Percentiles rank a stretch among this genome's conserved stretches.
phyloP scores from a whole-genome alignment of 176 grass and related monocot species.

The Bonia amplexicaulis region DNA sequence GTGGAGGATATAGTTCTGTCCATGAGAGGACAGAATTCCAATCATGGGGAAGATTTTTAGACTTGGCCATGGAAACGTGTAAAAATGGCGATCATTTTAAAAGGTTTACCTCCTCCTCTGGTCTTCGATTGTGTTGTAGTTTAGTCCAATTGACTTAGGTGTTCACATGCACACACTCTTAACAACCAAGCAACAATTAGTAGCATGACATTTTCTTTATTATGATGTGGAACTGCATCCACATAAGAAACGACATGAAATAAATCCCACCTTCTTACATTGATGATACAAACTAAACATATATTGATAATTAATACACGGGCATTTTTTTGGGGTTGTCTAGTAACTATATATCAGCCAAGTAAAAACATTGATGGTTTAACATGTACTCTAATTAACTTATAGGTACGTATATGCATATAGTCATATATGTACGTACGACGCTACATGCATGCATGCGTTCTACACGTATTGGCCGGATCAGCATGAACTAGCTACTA shows the following conservation, averaged over 20 bases:
- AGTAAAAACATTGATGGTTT: too few relatives aligned
- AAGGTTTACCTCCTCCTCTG: neutral
- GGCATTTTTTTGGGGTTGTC: too few relatives aligned
- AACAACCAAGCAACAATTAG: neutral
- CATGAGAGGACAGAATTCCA: neutral
- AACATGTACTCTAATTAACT: too few relatives aligned
- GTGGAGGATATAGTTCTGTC: neutral
- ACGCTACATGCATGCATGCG: neutral
- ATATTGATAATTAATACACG: too few relatives aligned
- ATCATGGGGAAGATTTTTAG: neutral
- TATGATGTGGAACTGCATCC: neutral
- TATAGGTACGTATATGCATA: neutral
- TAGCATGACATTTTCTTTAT: neutral
- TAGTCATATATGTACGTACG: neutral
- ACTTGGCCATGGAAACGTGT: too few relatives aligned
- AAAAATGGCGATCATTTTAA: too few relatives aligned
- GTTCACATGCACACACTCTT: neutral
- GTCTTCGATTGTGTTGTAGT: neutral
- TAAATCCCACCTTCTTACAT: neutral
- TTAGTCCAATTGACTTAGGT: neutral
- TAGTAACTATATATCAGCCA: too few relatives aligned
- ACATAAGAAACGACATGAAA: neutral
- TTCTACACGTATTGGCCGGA: neutral
- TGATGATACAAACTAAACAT: too few relatives aligned
- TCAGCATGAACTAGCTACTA: too few relatives aligned